A percentile compares a stretch with the other conserved stretches of the same genome.
These are phyloP conservation scores for Colletotrichum sp. DNA, from an alignment of 2,329 filamentous ascomycete species.

Conservation along the genomic window DNA sequence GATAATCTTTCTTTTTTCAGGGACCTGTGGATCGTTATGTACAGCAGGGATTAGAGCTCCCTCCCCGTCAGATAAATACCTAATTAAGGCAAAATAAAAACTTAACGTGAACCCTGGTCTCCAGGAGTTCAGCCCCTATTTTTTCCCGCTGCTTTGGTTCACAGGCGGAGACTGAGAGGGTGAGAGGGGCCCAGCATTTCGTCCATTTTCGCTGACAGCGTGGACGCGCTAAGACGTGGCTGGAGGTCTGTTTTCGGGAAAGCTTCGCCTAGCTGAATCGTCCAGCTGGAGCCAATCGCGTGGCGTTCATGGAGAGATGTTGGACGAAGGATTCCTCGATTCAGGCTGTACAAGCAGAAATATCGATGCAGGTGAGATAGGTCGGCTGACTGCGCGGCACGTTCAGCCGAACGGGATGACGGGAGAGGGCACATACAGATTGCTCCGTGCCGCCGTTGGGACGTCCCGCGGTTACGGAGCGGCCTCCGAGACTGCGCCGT, in stretches of 20 bases:
- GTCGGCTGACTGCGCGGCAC: not conserved
- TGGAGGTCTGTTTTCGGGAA: not conserved
- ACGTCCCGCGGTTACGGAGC: not conserved
- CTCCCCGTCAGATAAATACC: not conserved
- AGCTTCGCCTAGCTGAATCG: not conserved
- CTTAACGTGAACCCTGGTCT: not conserved
- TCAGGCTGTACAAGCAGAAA: not conserved
- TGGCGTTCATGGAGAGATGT: not conserved
- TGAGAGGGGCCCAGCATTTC: not conserved
- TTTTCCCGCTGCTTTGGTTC: not conserved
- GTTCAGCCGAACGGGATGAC: not conserved
- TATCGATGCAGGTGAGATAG: not conserved
- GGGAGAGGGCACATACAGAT: not conserved
- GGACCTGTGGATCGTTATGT: conserved; percentile 1
- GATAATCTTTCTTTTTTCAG: not conserved
- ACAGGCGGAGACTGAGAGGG: not conserved
- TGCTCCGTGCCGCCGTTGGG: not conserved
- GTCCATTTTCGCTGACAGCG: not conserved
- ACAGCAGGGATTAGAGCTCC: not conserved
- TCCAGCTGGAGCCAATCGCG: not conserved
- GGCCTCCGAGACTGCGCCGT: not conserved
- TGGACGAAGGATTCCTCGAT: not conserved
- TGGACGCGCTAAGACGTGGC: not conserved
- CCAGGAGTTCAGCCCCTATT: not conserved
- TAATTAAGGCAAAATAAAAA: not conserved